These are phyloP conservation scores for Penicillium sp. DNA, from an alignment of 2,329 filamentous ascomycete species.

Conservation along the genomic window DNA sequence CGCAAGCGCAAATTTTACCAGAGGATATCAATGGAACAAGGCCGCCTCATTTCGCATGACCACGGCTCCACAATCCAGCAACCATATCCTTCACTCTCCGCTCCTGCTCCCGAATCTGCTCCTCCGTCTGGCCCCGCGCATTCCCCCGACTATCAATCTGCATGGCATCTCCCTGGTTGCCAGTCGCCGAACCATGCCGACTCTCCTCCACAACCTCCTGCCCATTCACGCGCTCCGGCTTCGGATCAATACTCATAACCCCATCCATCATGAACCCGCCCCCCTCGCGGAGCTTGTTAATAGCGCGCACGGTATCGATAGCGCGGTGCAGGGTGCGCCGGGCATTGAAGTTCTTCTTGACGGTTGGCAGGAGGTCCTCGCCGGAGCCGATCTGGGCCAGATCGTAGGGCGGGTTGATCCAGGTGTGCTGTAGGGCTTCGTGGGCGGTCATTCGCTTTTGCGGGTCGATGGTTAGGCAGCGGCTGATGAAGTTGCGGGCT, in stretches of 20 bases:
- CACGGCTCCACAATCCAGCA: constrained; percentile 56
- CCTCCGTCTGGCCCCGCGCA: constrained; percentile 62
- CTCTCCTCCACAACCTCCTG: constrained; percentile 44
- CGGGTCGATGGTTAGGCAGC: constrained; percentile 89
- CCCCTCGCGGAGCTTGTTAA: constrained; percentile 66
- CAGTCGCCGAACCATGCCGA: constrained; percentile 20
- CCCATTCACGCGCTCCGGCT: constrained; percentile 48
- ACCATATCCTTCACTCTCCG: constrained; percentile 60
- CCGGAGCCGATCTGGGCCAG: constrained; percentile 39
- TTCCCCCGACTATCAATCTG: constrained; percentile 62
- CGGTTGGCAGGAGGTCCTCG: constrained; percentile 62
- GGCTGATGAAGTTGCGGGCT: constrained; percentile 88
- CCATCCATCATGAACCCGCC: constrained; percentile 66
- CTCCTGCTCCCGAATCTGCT: constrained; percentile 63
- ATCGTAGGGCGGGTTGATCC: constrained; percentile 61
- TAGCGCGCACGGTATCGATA: constrained; percentile 68
- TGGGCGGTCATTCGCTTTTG: constrained; percentile 87
- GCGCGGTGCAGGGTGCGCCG: constrained; percentile 65
- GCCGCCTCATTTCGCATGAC: constrained; percentile 21
- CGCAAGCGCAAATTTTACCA: background rate
- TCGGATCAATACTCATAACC: constrained; percentile 58
- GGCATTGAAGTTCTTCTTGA: constrained; percentile 72
- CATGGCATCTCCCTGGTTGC: constrained; percentile 34
- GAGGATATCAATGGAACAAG: background rate
- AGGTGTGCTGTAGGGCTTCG: constrained; percentile 66